Base-by-base conservation (phyloP, 768 basidiomycete species). In the Tylopilus intermedius region DNA sequence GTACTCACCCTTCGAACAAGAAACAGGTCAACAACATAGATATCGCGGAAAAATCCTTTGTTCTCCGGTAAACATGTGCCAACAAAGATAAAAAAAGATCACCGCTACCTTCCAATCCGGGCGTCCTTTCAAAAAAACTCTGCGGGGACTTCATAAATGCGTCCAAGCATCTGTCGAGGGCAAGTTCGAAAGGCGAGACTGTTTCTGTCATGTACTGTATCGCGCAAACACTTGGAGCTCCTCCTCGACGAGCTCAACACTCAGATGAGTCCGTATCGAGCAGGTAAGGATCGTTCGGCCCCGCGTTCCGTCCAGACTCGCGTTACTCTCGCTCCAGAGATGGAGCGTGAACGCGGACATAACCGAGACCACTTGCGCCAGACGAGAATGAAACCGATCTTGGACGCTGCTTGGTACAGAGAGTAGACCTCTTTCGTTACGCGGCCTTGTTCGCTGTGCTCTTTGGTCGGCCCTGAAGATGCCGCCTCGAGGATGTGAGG, bases 121-220 rank as follows among this genome's bases (percentile, higher is more conserved):
- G 94, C 0, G 93, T 96, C 49, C 77, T 71, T 67, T 96, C 94
- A 65, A 96, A 98, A 74, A 91, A 97, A 59, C 81, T 83, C 59
- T 94, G 68, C 0, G 92, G 92, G 0, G 90, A 86, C 24, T 79
- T 80, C 75, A 98, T 82, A 30, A 98, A 77, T 2, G 91, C 80
- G 44, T 79, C 62, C 60, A 92, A 70, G n/a, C 88, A 91, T 90
- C 87, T 90, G 55, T 15, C n/a, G 41, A 8, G 26, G 42, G 49
- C 33, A 7, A 54, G 49, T 46, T 35, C n/a, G 37, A 45, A 8
- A 50, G 27, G 9, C 9, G n/a, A 42, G 14, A 24, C 1, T 2
- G 21, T 18, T 14, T 21, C 18, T 39, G 6, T 2, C 21, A 74
- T 83, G 38, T 52, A 90, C 85, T 60, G 76, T 66, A 66, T 95